These are phyloP conservation scores for Yarrowia porcina DNA, from an alignment of 805 yeast species.

Conservation along the genomic window DNA sequence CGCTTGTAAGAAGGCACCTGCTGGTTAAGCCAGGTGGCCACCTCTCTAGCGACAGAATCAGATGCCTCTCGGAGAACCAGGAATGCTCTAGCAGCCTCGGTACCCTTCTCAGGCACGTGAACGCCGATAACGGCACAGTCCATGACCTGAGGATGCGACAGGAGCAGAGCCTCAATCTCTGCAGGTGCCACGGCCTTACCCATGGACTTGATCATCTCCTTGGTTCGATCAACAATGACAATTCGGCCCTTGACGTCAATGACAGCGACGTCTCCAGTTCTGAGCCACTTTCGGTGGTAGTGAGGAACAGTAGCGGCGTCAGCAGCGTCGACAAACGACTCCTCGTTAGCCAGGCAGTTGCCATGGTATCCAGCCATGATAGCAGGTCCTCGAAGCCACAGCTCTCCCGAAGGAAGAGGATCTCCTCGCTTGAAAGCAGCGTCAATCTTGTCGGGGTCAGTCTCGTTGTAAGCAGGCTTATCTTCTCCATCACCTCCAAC, in stretches of 20 bases:
- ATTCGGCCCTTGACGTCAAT: slow-evolving; percentile 47
- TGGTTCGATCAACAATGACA: slow-evolving; percentile 44
- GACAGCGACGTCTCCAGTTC: slow-evolving; percentile 57
- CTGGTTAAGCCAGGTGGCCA: slow-evolving; percentile 39
- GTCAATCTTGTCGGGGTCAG: slow-evolving; percentile 17
- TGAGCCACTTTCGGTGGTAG: slow-evolving; percentile 45
- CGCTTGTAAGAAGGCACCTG: slow-evolving; percentile 41
- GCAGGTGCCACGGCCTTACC: slow-evolving; percentile 89
- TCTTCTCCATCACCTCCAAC: neutral
- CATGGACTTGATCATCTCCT: slow-evolving; percentile 41
- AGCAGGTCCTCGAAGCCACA: slow-evolving; percentile 53
- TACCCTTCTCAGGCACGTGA: slow-evolving; percentile 62
- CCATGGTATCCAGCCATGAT: slow-evolving; percentile 50
- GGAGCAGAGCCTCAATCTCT: slow-evolving; percentile 85
- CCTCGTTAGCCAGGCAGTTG: slow-evolving; percentile 47
- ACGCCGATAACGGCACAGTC: slow-evolving; percentile 89
- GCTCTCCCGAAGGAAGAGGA: slow-evolving; percentile 44
- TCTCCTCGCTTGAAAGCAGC: slow-evolving; percentile 21
- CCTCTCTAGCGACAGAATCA: slow-evolving; percentile 21
- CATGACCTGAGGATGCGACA: slow-evolving; percentile 67
- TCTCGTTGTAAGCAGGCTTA: slow-evolving; percentile 21
- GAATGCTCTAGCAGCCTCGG: slow-evolving; percentile 50
- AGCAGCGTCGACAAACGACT: slow-evolving; percentile 41
- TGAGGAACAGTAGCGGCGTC: slow-evolving; percentile 25
- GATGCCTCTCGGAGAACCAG: slow-evolving; percentile 30